Evolutionary conservation across 371 early-diverging fungal genomes (phyloP), one percentile per base, ranked within the genome.

Genomic region (Thermomucor indicae-seudaticae): DNA sequence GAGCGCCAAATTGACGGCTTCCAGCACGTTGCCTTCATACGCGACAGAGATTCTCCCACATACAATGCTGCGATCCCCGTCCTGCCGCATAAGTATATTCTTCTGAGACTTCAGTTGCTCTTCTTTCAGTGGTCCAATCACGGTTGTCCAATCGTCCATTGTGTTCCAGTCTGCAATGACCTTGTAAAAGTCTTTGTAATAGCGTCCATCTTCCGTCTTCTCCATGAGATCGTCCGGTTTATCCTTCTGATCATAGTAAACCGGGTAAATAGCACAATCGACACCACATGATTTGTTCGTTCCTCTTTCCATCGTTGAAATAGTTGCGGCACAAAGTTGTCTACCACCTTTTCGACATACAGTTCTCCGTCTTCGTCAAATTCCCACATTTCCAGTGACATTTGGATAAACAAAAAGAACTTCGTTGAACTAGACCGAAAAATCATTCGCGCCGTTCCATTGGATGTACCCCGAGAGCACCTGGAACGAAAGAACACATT

Each of bases 381-480:
- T 34, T 94, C 90, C 91, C 92, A 92, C 93, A 96, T 94, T 70
- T 97, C 98, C 32, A 84, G 82, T 24, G 89, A 89, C 89, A 98
- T 89, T 67, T 98, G 97, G 28, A 98, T 83, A 60, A 96, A 91
- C 12, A 98, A 72, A 65, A 93, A 94, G 54, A 84, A 89, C 50
- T 93, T 90, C 4, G 96, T 94, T 0, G 96, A 92, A 53, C 93
- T 93, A 6, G 97, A 96, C 22, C 98, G 76, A 54, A 93, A 96
- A n/a, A 96, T 89, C 47, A 87, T 72, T 55, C 87, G 82, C 4
- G 97, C 95, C 19, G 79, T 75, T 14, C n/a, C 77, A 79, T 19
- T 81, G 86, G 29, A 97, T 80, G 50, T 84, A 91, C 2, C 92
- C 96, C 7, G 75, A 75, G 1, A 60, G 58, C 11, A 67, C 57